Conservation (phyloP, 345 rosid genomes). For the Rhizophora apiculata region DNA sequence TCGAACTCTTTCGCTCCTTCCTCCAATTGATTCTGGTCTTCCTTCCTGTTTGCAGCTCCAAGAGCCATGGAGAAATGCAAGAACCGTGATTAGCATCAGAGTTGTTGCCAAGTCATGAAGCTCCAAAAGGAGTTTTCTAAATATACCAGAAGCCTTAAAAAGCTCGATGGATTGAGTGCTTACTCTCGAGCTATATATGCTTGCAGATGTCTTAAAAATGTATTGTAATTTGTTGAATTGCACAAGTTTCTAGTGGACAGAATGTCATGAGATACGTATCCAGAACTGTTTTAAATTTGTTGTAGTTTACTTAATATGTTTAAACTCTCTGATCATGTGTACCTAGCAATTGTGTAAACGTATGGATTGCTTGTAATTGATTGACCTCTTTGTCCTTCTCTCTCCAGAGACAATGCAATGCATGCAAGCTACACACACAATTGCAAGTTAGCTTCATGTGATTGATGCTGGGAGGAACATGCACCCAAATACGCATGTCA, state of each 20-base stretch:
- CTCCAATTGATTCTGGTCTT: not conserved
- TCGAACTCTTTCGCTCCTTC: not conserved
- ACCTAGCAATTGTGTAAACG: slow-evolving; percentile 31
- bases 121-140: slow-evolving; percentile 14
- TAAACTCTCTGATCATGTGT: slow-evolving; percentile 8
- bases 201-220: slow-evolving; percentile 23
- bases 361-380: slow-evolving; percentile 31
- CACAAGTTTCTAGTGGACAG: slow-evolving; percentile 9
- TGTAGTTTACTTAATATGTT: slow-evolving; percentile 13
- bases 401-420: not conserved
- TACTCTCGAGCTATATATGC: slow-evolving; percentile 18
- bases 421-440: not conserved
- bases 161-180: slow-evolving; percentile 21
- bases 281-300: slow-evolving; percentile 17
- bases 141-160: slow-evolving; percentile 12
- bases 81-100: slow-evolving; percentile 22
- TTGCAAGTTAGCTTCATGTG: too few relatives aligned
- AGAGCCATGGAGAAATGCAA: slow-evolving; percentile 51
- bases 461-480: too few relatives aligned
- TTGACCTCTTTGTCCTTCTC: not conserved
- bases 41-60: slow-evolving; percentile 41
- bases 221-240: slow-evolving; percentile 24
- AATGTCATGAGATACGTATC: slow-evolving; percentile 18
- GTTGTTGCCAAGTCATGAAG: not conserved
- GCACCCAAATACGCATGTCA: not conserved